Percentiles rank a stretch among this genome's conserved stretches.
These are phyloP conservation scores for Discostella pseudostelligera DNA, from an alignment of 108 stramenopile genomes.

Conservation along the genomic window DNA sequence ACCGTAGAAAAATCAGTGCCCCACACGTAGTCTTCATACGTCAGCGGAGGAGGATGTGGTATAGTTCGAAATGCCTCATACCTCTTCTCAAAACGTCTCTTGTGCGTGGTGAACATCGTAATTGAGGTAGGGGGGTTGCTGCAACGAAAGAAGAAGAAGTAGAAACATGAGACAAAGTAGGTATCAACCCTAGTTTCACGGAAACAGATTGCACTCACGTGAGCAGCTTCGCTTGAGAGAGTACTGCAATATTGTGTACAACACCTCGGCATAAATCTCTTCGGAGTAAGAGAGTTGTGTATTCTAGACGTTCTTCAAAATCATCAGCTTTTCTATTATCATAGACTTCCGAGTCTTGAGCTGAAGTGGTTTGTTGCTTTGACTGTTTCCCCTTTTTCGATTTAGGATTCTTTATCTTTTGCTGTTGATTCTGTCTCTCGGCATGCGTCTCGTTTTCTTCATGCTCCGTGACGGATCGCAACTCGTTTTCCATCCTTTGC, in stretches of 20 bases:
- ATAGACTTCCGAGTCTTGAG: conserved; percentile 10
- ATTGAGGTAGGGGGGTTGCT: conserved; percentile 24
- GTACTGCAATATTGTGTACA: conserved; percentile 63
- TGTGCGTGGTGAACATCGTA: conserved; percentile 60
- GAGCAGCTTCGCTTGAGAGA: conserved; percentile 65
- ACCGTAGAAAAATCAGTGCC: conserved; percentile 70
- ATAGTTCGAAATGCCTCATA: conserved; percentile 64
- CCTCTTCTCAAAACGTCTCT: conserved; percentile 62
- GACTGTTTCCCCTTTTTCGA: conserved; percentile 35
- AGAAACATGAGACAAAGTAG: neutral
- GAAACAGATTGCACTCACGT: no score
- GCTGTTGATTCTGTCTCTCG: conserved; percentile 12
- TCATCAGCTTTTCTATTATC: conserved; percentile 42
- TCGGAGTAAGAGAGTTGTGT: conserved; percentile 46
- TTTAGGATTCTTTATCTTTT: conserved; percentile 31
- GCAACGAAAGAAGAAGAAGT: neutral
- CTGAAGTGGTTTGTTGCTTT: conserved; percentile 2
- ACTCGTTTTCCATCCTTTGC: conserved; percentile 33
- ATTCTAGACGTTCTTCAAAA: conserved; percentile 63
- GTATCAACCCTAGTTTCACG: neutral
- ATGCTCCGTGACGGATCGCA: conserved; percentile 23
- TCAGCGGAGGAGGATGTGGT: conserved; percentile 67
- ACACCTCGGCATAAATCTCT: conserved; percentile 70
- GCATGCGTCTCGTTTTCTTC: conserved; percentile 26
- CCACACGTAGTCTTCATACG: conserved; percentile 59